Base-by-base conservation (phyloP, 495 filamentous ascomycete genomes). In the Melanomma pulvis-pyrius region DNA sequence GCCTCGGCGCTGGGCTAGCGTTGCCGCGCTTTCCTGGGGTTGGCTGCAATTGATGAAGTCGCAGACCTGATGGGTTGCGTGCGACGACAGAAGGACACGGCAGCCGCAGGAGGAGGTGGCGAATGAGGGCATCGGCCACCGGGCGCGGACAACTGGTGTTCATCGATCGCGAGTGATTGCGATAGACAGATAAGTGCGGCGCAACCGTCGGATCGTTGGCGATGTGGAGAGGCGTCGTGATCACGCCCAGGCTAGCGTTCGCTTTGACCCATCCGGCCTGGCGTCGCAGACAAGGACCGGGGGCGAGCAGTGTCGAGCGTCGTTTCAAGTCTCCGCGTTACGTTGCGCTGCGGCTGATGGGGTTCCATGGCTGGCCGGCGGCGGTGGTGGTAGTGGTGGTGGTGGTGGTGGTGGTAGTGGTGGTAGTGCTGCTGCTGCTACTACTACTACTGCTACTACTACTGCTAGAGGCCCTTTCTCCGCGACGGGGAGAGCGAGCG, bases 141-240 rank as follows among this genome's bases (percentile, higher is more conserved):
- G 22, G 15, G 2, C 36, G 19, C 26, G 13, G 51, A 28, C 19
- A 28, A 25, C 55, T 15, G 53, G 13, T 17, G 28, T 44, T 17
- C 13, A 44, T 24, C 4, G 24, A 24, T 12, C 11, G 13, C 6
- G 46, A 41, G 30, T n/a, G 9, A 25, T 7, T 26, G 32, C 36
- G 59, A 70, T 70, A 55, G 53, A 48, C 55, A 59, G 59, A 50
- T 63, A 54, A 29, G 19, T 7, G 57, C 62, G 59, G 59, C 50
- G 29, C 56, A 58, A 59, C 52, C 57, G 63, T 52, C 50, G 28
- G 68, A 65, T 66, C 68, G 8, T 15, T 17, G 58, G 53, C 68
- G 62, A 70, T 70, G 68, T 51, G 56, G 56, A 59, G 68, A 52
- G 39, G 52, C 44, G 65, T 67, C 34, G 47, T 61, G 55, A 60